Percentiles rank a stretch among this genome's conserved stretches.
Evolutionary conservation across 805 yeast species (phyloP).

Genomic region (Pichia insulana): DNA sequence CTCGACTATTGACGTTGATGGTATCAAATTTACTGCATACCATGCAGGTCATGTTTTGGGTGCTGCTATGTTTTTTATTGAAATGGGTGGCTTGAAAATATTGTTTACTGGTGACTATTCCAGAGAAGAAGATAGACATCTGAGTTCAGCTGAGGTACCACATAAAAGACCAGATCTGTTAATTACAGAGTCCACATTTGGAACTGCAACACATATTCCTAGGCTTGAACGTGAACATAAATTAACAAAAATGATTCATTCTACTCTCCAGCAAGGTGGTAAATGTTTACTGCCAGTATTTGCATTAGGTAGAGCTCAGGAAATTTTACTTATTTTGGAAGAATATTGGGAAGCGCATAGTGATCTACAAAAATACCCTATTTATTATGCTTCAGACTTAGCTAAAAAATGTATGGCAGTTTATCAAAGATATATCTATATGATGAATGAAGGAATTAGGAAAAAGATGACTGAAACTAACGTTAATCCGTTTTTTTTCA

Average conservation of each 20-base stretch:
- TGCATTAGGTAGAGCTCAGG: constrained; percentile 96
- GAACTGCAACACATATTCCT: constrained; percentile 95
- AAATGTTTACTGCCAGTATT: constrained; percentile 88
- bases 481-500: constrained; percentile 85
- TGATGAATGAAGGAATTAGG: constrained; percentile 92
- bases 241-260: constrained; percentile 73
- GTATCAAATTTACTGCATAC: constrained; percentile 91
- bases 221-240: constrained; percentile 76
- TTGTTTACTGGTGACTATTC: constrained; percentile 96
- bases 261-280: constrained; percentile 82
- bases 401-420: constrained; percentile 97
- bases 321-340: constrained; percentile 77
- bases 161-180: constrained; percentile 78
- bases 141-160: constrained; percentile 92
- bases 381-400: constrained; percentile 85
- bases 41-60: constrained; percentile 99
- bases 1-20: constrained; percentile 89
- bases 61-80: constrained; percentile 95
- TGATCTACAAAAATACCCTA: constrained; percentile 72
- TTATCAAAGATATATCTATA: constrained; percentile 89
- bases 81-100: constrained; percentile 83
- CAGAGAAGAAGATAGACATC: constrained; percentile 90
- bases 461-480: constrained; percentile 66
- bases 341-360: constrained; percentile 88
- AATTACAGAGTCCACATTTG: constrained; percentile 93